phyloP scores from a whole-genome alignment of 495 filamentous ascomycete species.

The Umbilicaria muhlenbergii region DNA sequence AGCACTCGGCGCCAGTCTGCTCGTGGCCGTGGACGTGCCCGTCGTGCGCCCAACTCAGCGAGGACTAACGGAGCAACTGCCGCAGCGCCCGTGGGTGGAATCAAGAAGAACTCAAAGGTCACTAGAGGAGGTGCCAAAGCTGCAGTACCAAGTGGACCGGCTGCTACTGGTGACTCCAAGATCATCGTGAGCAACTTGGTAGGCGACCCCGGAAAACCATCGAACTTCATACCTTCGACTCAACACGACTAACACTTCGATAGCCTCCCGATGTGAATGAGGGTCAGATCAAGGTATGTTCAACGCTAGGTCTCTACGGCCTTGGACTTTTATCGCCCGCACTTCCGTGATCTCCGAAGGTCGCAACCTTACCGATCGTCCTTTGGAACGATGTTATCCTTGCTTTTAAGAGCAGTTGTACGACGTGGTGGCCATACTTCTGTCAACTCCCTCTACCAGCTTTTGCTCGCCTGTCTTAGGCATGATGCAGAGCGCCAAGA shows the following conservation, averaged over 20 bases:
- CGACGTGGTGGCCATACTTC: background rate
- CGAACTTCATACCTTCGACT: no score
- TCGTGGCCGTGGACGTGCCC: constrained; percentile 36
- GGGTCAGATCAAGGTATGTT: constrained; percentile 99
- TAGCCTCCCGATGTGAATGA: constrained; percentile 93
- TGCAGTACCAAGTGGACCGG: constrained; percentile 41
- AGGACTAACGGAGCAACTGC: constrained; percentile 21
- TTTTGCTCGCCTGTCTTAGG: constrained; percentile 19
- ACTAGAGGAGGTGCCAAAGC: constrained; percentile 47
- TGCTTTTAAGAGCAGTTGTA: constrained; percentile 7
- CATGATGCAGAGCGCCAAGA: constrained; percentile 22
- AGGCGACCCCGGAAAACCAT: constrained; percentile 22
- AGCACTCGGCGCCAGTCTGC: constrained; percentile 47
- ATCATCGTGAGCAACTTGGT: constrained; percentile 97
- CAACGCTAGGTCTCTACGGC: constrained; percentile 39
- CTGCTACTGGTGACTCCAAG: constrained; percentile 60
- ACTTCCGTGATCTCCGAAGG: constrained; percentile 29
- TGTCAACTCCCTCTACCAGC: constrained; percentile 22
- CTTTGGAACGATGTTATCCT: constrained; percentile 9
- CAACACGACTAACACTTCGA: constrained; percentile 29
- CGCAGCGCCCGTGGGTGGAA: constrained; percentile 63
- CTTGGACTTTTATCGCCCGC: constrained; percentile 39
- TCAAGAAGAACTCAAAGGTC: constrained; percentile 62
- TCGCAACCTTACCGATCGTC: constrained; percentile 10
- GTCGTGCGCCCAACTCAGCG: constrained; percentile 34